phyloP scores from a whole-genome alignment of 331 rosid genomes.

The Acacia concinna region DNA sequence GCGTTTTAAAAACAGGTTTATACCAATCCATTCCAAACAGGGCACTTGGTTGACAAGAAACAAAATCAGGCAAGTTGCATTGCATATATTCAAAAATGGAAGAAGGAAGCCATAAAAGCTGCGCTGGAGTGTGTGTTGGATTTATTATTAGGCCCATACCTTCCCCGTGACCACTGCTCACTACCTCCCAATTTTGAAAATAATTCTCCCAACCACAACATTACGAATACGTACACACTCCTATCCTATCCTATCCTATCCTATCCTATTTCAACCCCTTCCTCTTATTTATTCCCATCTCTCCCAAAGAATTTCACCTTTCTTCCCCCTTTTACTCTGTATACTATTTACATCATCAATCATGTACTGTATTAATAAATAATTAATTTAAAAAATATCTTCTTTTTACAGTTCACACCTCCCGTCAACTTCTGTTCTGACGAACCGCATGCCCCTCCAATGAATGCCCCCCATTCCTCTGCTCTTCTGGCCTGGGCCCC shows the following conservation, averaged over 20 bases:
- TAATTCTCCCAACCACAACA: too few species aligned
- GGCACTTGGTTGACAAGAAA: too few species aligned
- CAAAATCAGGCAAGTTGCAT: neutral
- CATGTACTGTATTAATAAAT: neutral
- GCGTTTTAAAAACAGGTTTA: too few species aligned
- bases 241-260: too few species aligned
- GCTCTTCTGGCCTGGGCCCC: conserved; percentile 24
- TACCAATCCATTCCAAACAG: too few species aligned
- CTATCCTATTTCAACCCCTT: too few species aligned
- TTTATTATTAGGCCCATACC: conserved; percentile 21
- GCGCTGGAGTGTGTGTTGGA: neutral
- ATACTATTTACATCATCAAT: neutral
- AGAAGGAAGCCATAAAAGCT: neutral
- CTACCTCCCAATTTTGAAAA: conserved; percentile 1
- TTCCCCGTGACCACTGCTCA: conserved; percentile 37
- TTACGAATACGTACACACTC: too few species aligned
- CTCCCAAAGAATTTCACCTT: neutral
- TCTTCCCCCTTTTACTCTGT: neutral
- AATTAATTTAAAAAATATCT: neutral
- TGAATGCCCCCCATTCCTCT: conserved; percentile 11
- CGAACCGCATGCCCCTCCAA: conserved; percentile 26
- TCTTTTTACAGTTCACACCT: neutral
- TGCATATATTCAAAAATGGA: neutral
- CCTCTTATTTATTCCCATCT: neutral
- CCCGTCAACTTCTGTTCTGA: neutral